phyloP scores from a whole-genome alignment of 164 flowering plant species.

The Annona squamosa region DNA sequence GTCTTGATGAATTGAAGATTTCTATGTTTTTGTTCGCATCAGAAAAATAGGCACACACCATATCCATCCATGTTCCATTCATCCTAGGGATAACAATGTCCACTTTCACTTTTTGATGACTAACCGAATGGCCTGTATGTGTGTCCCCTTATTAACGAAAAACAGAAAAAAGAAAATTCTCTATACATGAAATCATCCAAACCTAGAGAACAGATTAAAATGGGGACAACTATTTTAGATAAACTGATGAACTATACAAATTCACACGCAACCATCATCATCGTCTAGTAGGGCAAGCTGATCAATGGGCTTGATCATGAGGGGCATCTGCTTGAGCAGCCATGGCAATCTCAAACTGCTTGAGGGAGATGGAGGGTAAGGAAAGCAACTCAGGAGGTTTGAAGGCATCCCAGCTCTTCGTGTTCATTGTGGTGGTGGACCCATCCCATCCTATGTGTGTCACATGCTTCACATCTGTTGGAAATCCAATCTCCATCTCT shows the following conservation, averaged over 20 bases:
- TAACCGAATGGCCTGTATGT: not conserved
- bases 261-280: not conserved
- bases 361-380: conserved; percentile 11
- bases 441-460: conserved; percentile 82
- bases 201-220: not conserved
- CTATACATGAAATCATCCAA: conserved; percentile 5
- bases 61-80: not conserved
- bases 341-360: conserved; percentile 16
- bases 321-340: conserved; percentile 10
- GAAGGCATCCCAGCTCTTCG: conserved; percentile 15
- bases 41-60: too few species aligned
- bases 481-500: conserved; percentile 77
- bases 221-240: not conserved
- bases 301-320: conserved; percentile 1
- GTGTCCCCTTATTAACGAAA: not conserved
- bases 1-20: too few species aligned
- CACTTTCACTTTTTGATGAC: not conserved
- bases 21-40: too few species aligned
- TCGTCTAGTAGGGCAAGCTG: conserved; percentile 1
- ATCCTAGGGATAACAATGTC: not conserved
- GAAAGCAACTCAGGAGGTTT: conserved; percentile 10
- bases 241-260: conserved; percentile 1
- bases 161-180: too few species aligned
- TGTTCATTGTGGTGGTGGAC: conserved; percentile 11
- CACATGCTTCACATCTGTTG: conserved; percentile 87